Evolutionary conservation across 192 early-diverging fungal species (phyloP).

Genomic region (Cetraspora pellucida): DNA sequence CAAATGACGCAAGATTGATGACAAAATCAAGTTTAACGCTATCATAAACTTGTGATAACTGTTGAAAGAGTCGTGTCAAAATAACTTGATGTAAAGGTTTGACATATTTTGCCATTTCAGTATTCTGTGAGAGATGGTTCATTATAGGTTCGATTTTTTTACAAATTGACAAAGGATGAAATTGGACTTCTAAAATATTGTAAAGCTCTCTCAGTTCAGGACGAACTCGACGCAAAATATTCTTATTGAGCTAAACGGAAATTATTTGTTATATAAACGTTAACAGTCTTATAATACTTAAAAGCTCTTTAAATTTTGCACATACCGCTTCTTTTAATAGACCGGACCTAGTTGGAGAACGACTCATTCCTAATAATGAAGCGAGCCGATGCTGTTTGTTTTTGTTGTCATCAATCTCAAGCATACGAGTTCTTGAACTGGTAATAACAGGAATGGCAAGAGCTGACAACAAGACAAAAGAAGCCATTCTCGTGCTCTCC

Average conservation of each 20-base stretch:
- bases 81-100: conserved; percentile 94
- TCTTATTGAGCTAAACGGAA: conserved; percentile 63
- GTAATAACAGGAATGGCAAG: conserved; percentile 96
- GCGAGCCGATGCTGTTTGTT: conserved; percentile 80
- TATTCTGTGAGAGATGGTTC: conserved; percentile 67
- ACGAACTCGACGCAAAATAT: conserved; percentile 80
- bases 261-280: not conserved
- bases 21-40: conserved; percentile 95
- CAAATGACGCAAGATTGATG: conserved; percentile 85
- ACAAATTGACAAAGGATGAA: conserved; percentile 98
- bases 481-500: conserved; percentile 88
- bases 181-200: conserved; percentile 96
- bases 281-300: not conserved
- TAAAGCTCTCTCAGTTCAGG: conserved; percentile 92
- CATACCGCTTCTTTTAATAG: conserved; percentile 82
- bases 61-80: conserved; percentile 96
- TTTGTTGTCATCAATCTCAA: conserved; percentile 81
- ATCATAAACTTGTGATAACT: conserved; percentile 98
- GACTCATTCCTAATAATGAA: conserved; percentile 81
- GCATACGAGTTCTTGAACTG: conserved; percentile 72
- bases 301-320: not conserved
- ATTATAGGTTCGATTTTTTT: conserved; percentile 94
- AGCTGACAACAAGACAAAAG: conserved; percentile 90
- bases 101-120: conserved; percentile 86
- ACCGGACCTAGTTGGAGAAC: conserved; percentile 83